These are phyloP conservation scores for Candida glucosophila DNA, from an alignment of 1,139 yeast genomes.

Conservation along the genomic window DNA sequence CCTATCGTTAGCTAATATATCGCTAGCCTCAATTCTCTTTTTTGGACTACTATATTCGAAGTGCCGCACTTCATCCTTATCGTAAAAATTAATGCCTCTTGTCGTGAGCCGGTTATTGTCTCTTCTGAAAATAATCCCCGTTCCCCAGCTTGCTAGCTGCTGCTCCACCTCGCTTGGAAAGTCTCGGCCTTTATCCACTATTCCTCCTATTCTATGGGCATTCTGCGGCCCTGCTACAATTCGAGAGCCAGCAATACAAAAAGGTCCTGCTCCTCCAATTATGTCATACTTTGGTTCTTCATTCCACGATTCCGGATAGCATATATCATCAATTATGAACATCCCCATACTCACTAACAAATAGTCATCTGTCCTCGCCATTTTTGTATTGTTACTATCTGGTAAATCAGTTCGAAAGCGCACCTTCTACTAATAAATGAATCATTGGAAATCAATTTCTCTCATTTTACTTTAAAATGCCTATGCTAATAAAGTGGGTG, in stretches of 20 bases:
- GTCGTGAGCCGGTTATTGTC: slow-evolving; percentile 56
- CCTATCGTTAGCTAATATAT: slow-evolving; percentile 33
- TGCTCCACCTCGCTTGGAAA: slow-evolving; percentile 47
- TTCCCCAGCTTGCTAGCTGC: slow-evolving; percentile 50
- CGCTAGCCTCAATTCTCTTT: slow-evolving; percentile 52
- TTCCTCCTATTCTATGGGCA: slow-evolving; percentile 46
- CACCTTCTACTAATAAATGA: no score
- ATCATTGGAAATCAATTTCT: no score
- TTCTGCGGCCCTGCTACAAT: slow-evolving; percentile 32
- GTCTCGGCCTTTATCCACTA: slow-evolving; percentile 74
- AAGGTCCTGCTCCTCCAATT: slow-evolving; percentile 89
- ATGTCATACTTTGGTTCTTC: slow-evolving; percentile 41
- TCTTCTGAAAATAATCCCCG: slow-evolving; percentile 49
- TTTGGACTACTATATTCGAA: slow-evolving; percentile 47
- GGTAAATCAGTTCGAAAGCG: no score
- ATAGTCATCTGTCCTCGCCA: no score
- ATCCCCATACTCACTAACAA: no score
- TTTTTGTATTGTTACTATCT: no score
- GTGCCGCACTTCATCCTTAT: slow-evolving; percentile 48
- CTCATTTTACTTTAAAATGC: no score
- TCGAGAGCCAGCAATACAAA: slow-evolving; percentile 71
- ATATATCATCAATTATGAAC: slow-evolving; percentile 88
- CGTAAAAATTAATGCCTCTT: slow-evolving; percentile 73
- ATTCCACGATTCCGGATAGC: slow-evolving; percentile 36
- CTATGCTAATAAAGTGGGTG: no score